Percentiles rank a stretch among this genome's conserved stretches.
These are phyloP conservation scores for Pestalotiopsis sp. DNA, from an alignment of 2,329 filamentous ascomycete genomes.

Conservation along the genomic window DNA sequence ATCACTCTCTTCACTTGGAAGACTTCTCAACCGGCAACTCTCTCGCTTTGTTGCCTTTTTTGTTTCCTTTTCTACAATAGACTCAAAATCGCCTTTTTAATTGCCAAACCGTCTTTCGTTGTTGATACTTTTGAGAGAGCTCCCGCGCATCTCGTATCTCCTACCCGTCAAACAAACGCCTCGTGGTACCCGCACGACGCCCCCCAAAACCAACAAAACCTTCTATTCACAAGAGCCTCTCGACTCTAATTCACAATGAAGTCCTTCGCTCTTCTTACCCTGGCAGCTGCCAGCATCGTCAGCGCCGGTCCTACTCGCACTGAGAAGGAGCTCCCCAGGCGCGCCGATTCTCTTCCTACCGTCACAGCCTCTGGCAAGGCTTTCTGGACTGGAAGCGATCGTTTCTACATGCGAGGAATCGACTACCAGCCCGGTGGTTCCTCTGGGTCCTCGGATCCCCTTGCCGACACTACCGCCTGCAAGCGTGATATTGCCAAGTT, in stretches of 20 bases:
- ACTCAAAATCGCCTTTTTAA: constrained; percentile 12
- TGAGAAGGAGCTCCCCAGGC: constrained; percentile 48
- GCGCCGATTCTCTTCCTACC: constrained; percentile 51
- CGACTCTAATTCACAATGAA: constrained; percentile 47
- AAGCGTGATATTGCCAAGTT: constrained; percentile 80
- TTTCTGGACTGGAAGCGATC: constrained; percentile 55
- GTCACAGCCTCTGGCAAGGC: constrained; percentile 63
- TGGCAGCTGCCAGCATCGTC: constrained; percentile 49
- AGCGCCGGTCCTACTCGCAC: constrained; percentile 54
- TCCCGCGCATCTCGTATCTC: not conserved
- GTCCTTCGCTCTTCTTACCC: constrained; percentile 46
- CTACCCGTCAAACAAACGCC: not conserved
- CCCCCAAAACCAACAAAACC: not conserved
- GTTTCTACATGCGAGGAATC: constrained; percentile 63
- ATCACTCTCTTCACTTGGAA: not conserved
- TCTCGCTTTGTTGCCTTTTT: constrained; percentile 15
- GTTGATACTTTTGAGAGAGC: constrained; percentile 3
- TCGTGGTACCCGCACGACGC: constrained; percentile 15
- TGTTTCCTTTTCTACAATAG: constrained; percentile 17
- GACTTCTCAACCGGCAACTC: constrained; percentile 15
- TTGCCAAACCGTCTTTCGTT: constrained; percentile 9
- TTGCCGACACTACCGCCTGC: constrained; percentile 72
- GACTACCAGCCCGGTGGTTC: constrained; percentile 67
- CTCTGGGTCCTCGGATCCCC: constrained; percentile 66
- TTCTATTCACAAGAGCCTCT: constrained; percentile 15